Percentiles rank a stretch among this genome's conserved stretches.
phyloP scores from a whole-genome alignment of 331 rosid species.

The Malus hybrid region DNA sequence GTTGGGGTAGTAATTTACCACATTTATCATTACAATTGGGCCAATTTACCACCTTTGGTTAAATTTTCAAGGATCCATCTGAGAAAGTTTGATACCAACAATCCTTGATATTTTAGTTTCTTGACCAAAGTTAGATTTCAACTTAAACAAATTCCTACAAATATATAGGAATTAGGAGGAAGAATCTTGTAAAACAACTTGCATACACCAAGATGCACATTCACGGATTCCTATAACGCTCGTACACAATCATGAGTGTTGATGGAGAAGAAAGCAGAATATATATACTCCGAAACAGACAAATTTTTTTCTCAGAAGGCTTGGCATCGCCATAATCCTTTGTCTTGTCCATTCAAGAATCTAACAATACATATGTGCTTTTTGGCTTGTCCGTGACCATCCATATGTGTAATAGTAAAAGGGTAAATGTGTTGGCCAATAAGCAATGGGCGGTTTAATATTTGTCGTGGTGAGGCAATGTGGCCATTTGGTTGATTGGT shows the following conservation, averaged over 20 bases:
- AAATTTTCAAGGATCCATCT: too few species aligned
- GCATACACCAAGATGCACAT: not conserved
- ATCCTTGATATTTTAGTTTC: too few species aligned
- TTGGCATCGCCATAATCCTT: not conserved
- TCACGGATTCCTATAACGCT: not conserved
- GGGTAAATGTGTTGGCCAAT: not conserved
- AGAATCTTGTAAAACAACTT: not conserved
- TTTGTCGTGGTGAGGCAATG: not conserved
- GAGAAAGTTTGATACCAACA: too few species aligned
- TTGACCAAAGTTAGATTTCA: too few species aligned
- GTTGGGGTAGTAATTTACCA: not conserved
- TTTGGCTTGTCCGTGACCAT: not conserved
- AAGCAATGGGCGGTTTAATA: not conserved
- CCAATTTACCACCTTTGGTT: too few species aligned
- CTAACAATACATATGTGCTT: not conserved
- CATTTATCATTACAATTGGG: too few species aligned
- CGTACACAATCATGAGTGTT: not conserved
- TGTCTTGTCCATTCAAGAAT: not conserved
- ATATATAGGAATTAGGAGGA: not conserved
- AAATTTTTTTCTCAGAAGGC: not conserved
- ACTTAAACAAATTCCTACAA: too few species aligned
- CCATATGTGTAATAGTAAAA: not conserved
- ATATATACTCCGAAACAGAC: too few species aligned
- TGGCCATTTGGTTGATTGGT: slow-evolving; percentile 2
- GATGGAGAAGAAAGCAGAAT: not conserved